Conservation (phyloP, 345 rosid genomes). For the Zanthoxylum bungeanum region DNA sequence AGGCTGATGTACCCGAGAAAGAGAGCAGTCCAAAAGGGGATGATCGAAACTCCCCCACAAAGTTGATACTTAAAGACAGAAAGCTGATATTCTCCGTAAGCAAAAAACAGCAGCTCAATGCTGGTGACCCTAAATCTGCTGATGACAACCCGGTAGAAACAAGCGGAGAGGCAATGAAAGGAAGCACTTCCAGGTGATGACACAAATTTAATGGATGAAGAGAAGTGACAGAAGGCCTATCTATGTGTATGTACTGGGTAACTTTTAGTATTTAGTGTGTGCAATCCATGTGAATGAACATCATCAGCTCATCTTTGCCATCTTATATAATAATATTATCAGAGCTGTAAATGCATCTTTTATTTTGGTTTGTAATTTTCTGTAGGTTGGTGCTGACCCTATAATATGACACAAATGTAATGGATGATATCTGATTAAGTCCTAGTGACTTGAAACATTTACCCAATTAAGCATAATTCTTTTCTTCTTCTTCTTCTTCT, state of each 20-base stretch:
- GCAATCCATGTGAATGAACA: not conserved
- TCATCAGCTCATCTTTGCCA: constrained; percentile 13
- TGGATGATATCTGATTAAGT: too few relatives aligned
- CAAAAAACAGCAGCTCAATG: not conserved
- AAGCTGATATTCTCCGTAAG: not conserved
- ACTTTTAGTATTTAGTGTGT: not conserved
- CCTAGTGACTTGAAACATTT: too few relatives aligned
- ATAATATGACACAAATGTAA: too few relatives aligned
- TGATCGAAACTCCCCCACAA: not conserved
- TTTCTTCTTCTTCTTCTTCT: too few relatives aligned
- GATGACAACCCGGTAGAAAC: not conserved
- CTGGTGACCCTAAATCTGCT: not conserved
- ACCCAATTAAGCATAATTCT: too few relatives aligned
- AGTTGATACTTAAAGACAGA: constrained; percentile 4
- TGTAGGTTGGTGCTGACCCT: not conserved
- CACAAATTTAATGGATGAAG: not conserved
- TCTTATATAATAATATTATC: too few relatives aligned
- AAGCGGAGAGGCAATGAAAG: not conserved
- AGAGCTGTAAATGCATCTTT: constrained; percentile 13
- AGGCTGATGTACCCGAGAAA: not conserved
- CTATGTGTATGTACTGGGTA: constrained; percentile 5
- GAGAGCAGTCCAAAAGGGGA: constrained; percentile 7
- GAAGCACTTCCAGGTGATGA: not conserved
- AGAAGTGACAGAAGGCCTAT: not conserved
- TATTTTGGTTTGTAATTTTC: not conserved